Conservation (phyloP, 306 rosid species). For the Argentina anserina region DNA sequence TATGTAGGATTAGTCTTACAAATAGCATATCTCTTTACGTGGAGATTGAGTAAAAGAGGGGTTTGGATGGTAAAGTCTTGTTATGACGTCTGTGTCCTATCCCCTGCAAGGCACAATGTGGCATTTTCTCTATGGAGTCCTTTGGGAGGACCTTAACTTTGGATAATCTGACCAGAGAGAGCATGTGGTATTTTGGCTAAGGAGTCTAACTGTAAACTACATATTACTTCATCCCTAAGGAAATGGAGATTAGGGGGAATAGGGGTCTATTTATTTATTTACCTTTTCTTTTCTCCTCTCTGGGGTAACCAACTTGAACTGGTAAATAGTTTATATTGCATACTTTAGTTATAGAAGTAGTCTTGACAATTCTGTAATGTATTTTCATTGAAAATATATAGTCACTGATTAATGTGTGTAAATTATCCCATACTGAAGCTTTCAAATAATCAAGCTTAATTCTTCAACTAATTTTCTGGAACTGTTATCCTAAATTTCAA, state of each 20-base stretch:
- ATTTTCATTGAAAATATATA: background rate
- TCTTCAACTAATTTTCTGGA: background rate
- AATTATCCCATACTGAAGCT: background rate
- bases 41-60: background rate
- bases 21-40: background rate
- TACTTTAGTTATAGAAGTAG: background rate
- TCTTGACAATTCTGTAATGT: background rate
- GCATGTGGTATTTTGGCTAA: background rate
- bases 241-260: background rate
- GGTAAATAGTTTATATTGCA: background rate
- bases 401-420: background rate
- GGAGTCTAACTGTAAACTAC: background rate
- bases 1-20: background rate
- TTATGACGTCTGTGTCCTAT: background rate
- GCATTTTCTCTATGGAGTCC: background rate
- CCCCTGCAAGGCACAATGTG: background rate
- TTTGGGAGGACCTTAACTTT: conserved; percentile 1
- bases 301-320: background rate
- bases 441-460: background rate
- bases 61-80: background rate
- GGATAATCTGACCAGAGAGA: background rate
- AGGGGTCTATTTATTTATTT: background rate
- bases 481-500: background rate
- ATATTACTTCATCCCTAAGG: background rate
- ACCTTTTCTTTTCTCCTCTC: background rate